phyloP scores from a whole-genome alignment of 108 stramenopile species.

The Mediolabrus comicus region DNA sequence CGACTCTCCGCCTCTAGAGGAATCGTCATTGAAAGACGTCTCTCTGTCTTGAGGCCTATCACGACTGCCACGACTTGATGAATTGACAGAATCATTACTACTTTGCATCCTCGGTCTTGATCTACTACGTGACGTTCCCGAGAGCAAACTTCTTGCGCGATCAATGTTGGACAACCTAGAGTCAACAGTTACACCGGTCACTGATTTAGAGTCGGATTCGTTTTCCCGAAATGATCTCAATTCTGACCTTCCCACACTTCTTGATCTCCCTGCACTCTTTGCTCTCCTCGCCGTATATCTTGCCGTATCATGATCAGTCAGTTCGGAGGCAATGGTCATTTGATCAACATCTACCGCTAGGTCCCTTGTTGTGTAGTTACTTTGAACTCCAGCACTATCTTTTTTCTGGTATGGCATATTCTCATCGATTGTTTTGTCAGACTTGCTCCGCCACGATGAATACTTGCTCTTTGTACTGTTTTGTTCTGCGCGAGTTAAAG shows the following conservation, averaged over 20 bases:
- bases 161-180: slow-evolving; percentile 42
- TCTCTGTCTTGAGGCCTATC: slow-evolving; percentile 36
- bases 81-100: not conserved
- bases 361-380: slow-evolving; percentile 8
- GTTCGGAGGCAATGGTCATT: slow-evolving; percentile 42
- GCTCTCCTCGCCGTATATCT: slow-evolving; percentile 30
- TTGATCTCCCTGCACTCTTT: slow-evolving; percentile 25
- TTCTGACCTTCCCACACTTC: slow-evolving; percentile 23
- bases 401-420: not conserved
- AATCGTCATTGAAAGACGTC: slow-evolving; percentile 24
- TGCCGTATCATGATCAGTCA: slow-evolving; percentile 34
- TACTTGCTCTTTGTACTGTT: slow-evolving; percentile 2
- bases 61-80: not conserved
- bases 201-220: slow-evolving; percentile 30
- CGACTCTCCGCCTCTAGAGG: slow-evolving; percentile 36
- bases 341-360: slow-evolving; percentile 41
- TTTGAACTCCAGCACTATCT: not conserved
- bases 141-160: slow-evolving; percentile 29
- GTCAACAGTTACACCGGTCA: not conserved
- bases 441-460: slow-evolving; percentile 22
- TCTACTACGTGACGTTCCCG: not conserved
- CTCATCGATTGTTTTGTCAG: slow-evolving; percentile 1
- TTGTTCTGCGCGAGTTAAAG: not conserved
- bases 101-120: slow-evolving; percentile 16
- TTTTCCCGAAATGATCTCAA: not conserved